Base-by-base conservation (phyloP, 768 basidiomycete species). In the Hirschioporus abietinus region DNA sequence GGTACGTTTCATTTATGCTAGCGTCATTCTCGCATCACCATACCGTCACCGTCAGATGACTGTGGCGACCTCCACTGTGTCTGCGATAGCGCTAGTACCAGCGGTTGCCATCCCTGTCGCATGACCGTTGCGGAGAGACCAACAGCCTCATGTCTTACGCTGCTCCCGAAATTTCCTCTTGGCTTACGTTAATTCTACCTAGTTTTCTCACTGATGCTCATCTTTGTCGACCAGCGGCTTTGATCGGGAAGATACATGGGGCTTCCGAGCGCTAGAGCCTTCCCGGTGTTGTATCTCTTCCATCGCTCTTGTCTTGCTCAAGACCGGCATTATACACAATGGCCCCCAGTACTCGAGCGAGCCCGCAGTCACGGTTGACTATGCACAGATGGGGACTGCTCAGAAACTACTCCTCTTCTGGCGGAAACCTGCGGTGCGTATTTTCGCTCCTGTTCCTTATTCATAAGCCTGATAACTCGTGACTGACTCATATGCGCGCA, bases 331-430 rank as follows among this genome's bases (percentile, higher is more conserved):
- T 69, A 81, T 84, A 8, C 96, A 97, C 72, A 83, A 88, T 69
- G 74, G 80, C 12, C 71, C 77, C 27, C 68, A 74, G 27, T 78
- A 86, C 8, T 86, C 82, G 60, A 86, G 84, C 30, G 89, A 89
- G 67, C 84, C 82, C 66, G 86, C 85, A 15, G 93, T 95, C 35
- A 90, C 90, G 63, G 84, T 99, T 66, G 95, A 99, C 77, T 88
- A 91, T 70, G 79, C 83, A 65, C 97, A 99, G 79, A 97, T 99
- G 93, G 88, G 91, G 24, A 99, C 96, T 8, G 95, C 97, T 10
- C 96, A 99, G 76, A 99, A 99, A 80, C 81, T 99, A 59, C 79
- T 99, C 52, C 75, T 99, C 57, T 99, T 99, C 83, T 99, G 97
- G 97, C 84, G 97, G 75, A 99, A 99, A 77, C 97, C 97, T 59